Percentiles rank a stretch among this genome's conserved stretches.
Evolutionary conservation across 192 early-diverging fungal species (phyloP).

Genomic region (Pecoramyces ruminantium): DNA sequence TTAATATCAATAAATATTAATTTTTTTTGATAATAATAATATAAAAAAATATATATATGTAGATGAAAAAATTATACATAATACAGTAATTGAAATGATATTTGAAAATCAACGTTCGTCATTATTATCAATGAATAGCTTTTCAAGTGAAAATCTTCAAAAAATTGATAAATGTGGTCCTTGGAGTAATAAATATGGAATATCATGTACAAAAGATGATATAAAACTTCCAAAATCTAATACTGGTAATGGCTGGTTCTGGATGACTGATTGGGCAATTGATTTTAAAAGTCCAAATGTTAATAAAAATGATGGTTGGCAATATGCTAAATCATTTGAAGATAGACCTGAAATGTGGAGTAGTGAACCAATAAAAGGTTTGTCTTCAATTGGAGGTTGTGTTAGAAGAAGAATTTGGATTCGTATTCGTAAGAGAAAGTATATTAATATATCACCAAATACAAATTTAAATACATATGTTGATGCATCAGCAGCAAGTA

Average conservation of each 20-base stretch:
- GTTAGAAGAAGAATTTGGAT: slow-evolving; percentile 60
- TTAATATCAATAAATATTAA: too few relatives aligned
- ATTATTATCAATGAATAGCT: slow-evolving; percentile 13
- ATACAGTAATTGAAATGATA: slow-evolving; percentile 33
- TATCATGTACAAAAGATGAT: slow-evolving; percentile 22
- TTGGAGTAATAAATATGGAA: slow-evolving; percentile 36
- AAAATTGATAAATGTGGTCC: slow-evolving; percentile 37
- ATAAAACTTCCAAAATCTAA: slow-evolving; percentile 26
- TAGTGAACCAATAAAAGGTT: slow-evolving; percentile 12
- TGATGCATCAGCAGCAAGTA: too few relatives aligned
- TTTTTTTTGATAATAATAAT: too few relatives aligned
- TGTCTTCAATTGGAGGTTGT: slow-evolving; percentile 26
- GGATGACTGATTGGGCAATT: slow-evolving; percentile 66
- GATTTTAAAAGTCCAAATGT: slow-evolving; percentile 37
- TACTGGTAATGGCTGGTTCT: slow-evolving; percentile 41
- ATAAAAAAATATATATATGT: slow-evolving; percentile 10
- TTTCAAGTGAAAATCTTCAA: slow-evolving; percentile 8
- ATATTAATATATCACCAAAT: not conserved
- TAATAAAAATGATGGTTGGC: slow-evolving; percentile 52
- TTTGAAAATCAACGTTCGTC: slow-evolving; percentile 53
- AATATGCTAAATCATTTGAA: slow-evolving; percentile 41
- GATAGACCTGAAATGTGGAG: slow-evolving; percentile 6
- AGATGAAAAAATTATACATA: slow-evolving; percentile 26
- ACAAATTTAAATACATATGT: too few relatives aligned
- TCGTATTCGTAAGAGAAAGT: slow-evolving; percentile 50